Evolutionary conservation across 2,329 filamentous ascomycete species (phyloP), one percentile per base, ranked within the genome.

Genomic region (Myriangium duriaei): DNA sequence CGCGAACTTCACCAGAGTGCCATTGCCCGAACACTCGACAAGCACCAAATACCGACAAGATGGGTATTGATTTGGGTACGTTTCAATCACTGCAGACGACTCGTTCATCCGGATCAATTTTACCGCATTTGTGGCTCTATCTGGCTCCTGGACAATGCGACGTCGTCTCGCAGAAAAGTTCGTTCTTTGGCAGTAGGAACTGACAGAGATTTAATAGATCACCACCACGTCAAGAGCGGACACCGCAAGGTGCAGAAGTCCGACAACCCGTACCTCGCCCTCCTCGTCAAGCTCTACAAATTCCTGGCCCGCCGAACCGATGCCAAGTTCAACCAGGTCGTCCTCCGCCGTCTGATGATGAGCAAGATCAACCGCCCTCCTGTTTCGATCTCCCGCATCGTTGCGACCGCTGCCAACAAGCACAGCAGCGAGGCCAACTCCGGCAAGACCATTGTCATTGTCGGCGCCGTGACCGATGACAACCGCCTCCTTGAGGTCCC

Each of bases 261-360:
- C 49, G 54, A 57, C 42, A 59, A 60, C 51, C 54, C 54, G 34
- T 59, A 58, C 50, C 45, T 52, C 17, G 42, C 42, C 76, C 78
- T 95, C 64, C 74, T 96, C 64, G 87, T 95, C 68, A 95, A 95
- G 81, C 47, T 41, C 32, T 55, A 51, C 47, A 47, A 33, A 31
- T 56, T 58, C 50, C 49, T 56, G 40, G 42, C 50, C 49, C 54
- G 54, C 70, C 87, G 91, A 63, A 98, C 91, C 63, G 91, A 96
- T 67, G 76, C 85, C 51, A 76, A 76, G 71, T 98, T 98, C 83
- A 98, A 98, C 82, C 92, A 94, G 76, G 83, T 91, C 59, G 78
- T 98, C 62, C 83, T 98, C 59, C 86, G 88, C 65, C 84, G 91
- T 60, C 81, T 98, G 47, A 94, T 94, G 64, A 94, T 91, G 84